Base-by-base conservation (phyloP, 768 basidiomycete species). In the Mrakia frigida region DNA sequence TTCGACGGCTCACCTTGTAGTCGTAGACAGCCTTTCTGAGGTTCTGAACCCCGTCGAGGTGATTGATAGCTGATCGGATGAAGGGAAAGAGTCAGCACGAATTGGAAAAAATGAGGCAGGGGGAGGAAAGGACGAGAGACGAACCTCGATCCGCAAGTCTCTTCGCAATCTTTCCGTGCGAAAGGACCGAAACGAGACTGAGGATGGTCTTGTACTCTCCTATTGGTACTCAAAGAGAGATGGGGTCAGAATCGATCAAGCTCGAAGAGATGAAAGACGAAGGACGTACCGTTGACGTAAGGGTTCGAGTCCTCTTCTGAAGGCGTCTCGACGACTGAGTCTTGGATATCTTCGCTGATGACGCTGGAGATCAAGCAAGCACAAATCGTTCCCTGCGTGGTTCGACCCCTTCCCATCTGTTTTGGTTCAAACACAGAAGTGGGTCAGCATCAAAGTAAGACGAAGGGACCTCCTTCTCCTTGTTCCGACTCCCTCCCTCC, bases 201-300 rank as follows among this genome's bases (percentile, higher is more conserved):
- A 99, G 85, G 78, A 98, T 97, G 5, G 90, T 92, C 86, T 98
- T 98, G 86, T 98, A 99, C 81, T 98, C 95, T 53, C 95, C 95
- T 95, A 78, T n/a, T 46, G 70, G 11, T 23, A 46, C 6, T 0
- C 16, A 37, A 33, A n/a, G 39, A 14, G 35, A 33, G 25, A 6
- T 0, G 23, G 33, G 11, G 7, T 46, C 31, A 33, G 31, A 16
- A 43, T 28, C 21, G 41, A 18, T 5, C 11, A 9, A 13, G 43
- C 23, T 11, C 41, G 35, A 37, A 25, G 13, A 6, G 35, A 18
- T 3, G 33, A 21, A n/a, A 33, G 35, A 6, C 9, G 33, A 14
- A 11, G 7, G 4, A 74, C 73, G 46, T 5, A 74, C 73, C 77
- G 46, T 74, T 74, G n/a, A 78, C 25, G 73, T 73, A 74, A 14